Evolutionary conservation across 768 basidiomycete genomes (phyloP).

Genomic region (Mrakia blollopis): DNA sequence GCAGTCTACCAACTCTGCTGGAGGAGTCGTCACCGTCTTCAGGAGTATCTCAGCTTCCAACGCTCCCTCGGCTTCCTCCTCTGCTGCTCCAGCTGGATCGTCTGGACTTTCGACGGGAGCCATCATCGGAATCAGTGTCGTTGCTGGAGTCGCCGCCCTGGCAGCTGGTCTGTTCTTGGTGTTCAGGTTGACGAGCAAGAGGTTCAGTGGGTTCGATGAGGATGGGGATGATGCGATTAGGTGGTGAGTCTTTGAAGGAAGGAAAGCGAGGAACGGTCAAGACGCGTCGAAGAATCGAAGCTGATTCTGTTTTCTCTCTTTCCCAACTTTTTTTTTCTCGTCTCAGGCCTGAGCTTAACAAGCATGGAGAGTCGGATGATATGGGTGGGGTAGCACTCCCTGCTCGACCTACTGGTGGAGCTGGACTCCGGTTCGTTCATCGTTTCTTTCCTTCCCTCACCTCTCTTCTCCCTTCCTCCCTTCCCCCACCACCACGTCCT

Average conservation of each 20-base stretch:
- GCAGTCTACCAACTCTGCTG: conserved; percentile 15
- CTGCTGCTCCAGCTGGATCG: not conserved
- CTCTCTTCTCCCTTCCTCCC: not conserved
- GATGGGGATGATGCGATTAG: conserved; percentile 29
- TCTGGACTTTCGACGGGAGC: conserved; percentile 30
- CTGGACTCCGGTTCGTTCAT: conserved; percentile 28
- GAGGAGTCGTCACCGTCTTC: conserved; percentile 22
- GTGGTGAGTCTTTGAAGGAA: conserved; percentile 24
- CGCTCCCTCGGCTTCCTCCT: not conserved
- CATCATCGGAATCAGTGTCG: conserved; percentile 32
- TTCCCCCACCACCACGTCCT: not conserved
- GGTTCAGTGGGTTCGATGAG: conserved; percentile 27
- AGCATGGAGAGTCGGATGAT: conserved; percentile 29
- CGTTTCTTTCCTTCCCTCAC: no score
- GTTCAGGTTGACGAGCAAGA: conserved; percentile 20
- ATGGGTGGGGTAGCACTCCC: conserved; percentile 30
- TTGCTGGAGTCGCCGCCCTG: conserved; percentile 27
- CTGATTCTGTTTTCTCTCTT: not conserved
- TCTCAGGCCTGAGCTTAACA: conserved; percentile 32
- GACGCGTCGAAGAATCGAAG: not conserved
- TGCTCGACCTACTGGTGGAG: conserved; percentile 32
- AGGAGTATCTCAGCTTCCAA: not conserved
- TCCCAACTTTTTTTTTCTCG: not conserved
- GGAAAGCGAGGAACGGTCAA: not conserved
- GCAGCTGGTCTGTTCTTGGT: conserved; percentile 26